Base-by-base conservation (phyloP, 345 rosid species). In the Isatis tinctoria region DNA sequence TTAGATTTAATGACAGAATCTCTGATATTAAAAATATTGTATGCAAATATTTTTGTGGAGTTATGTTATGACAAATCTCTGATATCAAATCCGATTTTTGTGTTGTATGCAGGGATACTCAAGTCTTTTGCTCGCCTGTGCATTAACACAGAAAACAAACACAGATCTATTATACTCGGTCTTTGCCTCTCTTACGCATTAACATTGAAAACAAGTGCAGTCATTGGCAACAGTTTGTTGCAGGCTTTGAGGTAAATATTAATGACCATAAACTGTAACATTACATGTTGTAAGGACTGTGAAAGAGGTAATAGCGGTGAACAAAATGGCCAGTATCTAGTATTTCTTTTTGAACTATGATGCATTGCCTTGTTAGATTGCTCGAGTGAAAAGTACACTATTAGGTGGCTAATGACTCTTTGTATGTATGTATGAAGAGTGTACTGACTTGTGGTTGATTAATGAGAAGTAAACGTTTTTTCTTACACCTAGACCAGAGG, bases 161-260 rank as follows among this genome's bases (percentile, higher is more conserved):
- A n/a, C n/a, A n/a, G n/a, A n/a, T n/a, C n/a, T n/a, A n/a, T n/a
- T n/a, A n/a, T n/a, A n/a, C 35, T 4, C 7, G 4, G 30, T 28
- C 30, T 28, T 30, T 30, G 7, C 0, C 33, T 4, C 33, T 4
- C 33, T 4, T 30, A 4, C 84, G 36, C 36, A 33, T 33, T 6
- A 47, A 4, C 79, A 0, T 60, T 81, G 57, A 63, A 79, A 82
- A 0, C 63, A 62, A 14, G 65, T 81, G n/a, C 1, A 82, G 83
- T 78, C 20, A 79, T 77, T 65, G 84, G 90, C 5, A 28, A 76
- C 84, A 70, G 73, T 85, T 20, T 84, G 74, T 77, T 87, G 47
- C 83, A 84, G 58, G 82, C 10, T 78, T 84, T 2, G 79, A 79
- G 87, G 85, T 85, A 69, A n/a, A 17, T 2, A 45, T 8, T 44